Conservation (phyloP, 106 monocot species). For the Cymbidium sinense region DNA sequence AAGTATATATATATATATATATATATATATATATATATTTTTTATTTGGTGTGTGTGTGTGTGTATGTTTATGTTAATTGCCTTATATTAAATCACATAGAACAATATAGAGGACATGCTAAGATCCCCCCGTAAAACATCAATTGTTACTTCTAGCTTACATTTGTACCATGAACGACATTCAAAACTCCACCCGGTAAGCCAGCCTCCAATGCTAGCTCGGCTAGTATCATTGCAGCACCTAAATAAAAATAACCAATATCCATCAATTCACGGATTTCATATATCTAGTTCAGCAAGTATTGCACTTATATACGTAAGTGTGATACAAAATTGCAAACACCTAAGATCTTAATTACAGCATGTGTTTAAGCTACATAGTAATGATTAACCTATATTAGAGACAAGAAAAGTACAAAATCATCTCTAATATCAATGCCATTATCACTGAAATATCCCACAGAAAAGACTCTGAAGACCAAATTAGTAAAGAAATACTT, state of each 20-base stretch:
- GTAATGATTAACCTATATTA: neutral
- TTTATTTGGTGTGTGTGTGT: no score
- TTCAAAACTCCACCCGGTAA: conserved; percentile 93
- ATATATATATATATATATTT: no score
- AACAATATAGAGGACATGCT: neutral
- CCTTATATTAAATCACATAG: neutral
- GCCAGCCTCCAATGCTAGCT: conserved; percentile 95
- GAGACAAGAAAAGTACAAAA: neutral
- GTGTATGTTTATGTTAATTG: neutral
- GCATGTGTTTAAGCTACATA: neutral
- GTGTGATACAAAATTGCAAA: neutral
- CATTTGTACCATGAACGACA: conserved; percentile 89
- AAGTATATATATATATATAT: no score
- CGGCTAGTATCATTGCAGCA: conserved; percentile 90
- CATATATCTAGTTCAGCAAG: neutral
- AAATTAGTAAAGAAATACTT: neutral
- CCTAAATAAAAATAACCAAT: conserved; percentile 45
- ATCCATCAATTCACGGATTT: neutral
- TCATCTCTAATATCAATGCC: neutral
- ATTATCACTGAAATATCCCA: neutral
- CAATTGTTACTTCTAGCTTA: conserved; percentile 30
- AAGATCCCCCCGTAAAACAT: neutral
- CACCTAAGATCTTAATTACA: neutral
- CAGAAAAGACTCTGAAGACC: neutral
- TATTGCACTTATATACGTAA: neutral